Base-by-base conservation (phyloP, 257 asterid species). In the Penstemon davidsonii region DNA sequence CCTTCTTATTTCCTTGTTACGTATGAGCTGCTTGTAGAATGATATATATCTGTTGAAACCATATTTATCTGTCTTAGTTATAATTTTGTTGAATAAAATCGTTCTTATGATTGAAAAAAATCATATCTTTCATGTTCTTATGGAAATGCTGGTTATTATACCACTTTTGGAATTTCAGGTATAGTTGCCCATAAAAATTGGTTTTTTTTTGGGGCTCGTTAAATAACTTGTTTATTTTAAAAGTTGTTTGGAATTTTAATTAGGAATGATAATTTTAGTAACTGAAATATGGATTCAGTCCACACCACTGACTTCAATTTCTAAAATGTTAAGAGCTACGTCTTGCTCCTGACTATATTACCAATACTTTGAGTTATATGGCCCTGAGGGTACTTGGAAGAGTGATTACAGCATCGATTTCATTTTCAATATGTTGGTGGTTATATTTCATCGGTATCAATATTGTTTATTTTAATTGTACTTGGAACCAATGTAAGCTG, bases 321-420 rank as follows among this genome's bases (percentile, higher is more conserved):
- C 10, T 8, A 46, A 46, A 9, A 6, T 8, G 0, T 46, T 46
- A 12, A 15, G 18, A 15, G 18, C 18, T 15, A 15, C 18, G 18
- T 15, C 18, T 15, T 15, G 18, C 18, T 15, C 18, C 18, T 15
- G 18, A 3, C 10, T 46, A 46, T 7, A 9, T 49, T 3, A 3
- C 18, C 8, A 49, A 49, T 49, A 1, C 54, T 10, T 46, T 9
- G 54, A 12, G 54, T 10, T 25, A 25, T 25, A 2, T 25, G 33
- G 33, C 33, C 15, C n/a, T 49, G 57, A 6, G 6, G 4, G 38
- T 18, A 55, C n/a, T 8, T 4, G 7, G 33, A 12, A 49, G 54
- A 49, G 54, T 49, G 39, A 12, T 58, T 49, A 70, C 15, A 12
- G 43, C 56, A 69, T 25, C 54, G 66, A 5, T 36, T 64, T 37